Evolutionary conservation across 2,329 filamentous ascomycete genomes (phyloP).

Genomic region (Aspergillus bombycis): DNA sequence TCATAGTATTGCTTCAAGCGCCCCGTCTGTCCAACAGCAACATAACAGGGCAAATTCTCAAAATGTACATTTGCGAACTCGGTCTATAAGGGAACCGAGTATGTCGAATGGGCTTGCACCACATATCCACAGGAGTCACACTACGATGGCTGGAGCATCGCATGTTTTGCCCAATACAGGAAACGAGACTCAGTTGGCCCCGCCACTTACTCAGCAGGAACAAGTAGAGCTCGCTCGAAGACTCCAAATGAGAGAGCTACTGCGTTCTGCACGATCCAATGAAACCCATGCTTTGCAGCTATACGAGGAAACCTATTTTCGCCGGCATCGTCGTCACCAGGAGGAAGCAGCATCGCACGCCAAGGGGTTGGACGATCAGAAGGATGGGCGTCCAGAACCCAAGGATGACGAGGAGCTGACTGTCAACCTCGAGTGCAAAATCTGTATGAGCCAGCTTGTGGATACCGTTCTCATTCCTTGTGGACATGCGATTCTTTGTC

Average conservation of each 20-base stretch:
- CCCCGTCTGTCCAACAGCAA: conserved; percentile 3
- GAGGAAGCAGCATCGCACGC: conserved; percentile 8
- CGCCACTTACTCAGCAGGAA: conserved; percentile 10
- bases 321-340: conserved; percentile 5
- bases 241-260: conserved; percentile 14
- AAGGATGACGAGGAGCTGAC: conserved; percentile 54
- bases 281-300: conserved; percentile 15
- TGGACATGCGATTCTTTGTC: conserved; percentile 58
- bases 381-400: conserved; percentile 50
- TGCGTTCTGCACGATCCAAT: conserved; percentile 15
- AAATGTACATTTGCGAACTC: conserved; percentile 11
- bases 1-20: conserved; percentile 10
- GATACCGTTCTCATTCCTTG: conserved; percentile 58
- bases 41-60: conserved; percentile 7
- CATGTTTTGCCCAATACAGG: background rate
- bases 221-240: conserved; percentile 10
- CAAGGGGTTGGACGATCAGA: conserved; percentile 49
- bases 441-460: conserved; percentile 57
- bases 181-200: background rate
- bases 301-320: conserved; percentile 12
- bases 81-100: conserved; percentile 6
- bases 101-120: background rate
- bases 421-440: conserved; percentile 54
- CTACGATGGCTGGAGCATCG: background rate
- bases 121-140: background rate